Evolutionary conservation across 768 basidiomycete genomes (phyloP).

Genomic region (Strobilomyces confusus): DNA sequence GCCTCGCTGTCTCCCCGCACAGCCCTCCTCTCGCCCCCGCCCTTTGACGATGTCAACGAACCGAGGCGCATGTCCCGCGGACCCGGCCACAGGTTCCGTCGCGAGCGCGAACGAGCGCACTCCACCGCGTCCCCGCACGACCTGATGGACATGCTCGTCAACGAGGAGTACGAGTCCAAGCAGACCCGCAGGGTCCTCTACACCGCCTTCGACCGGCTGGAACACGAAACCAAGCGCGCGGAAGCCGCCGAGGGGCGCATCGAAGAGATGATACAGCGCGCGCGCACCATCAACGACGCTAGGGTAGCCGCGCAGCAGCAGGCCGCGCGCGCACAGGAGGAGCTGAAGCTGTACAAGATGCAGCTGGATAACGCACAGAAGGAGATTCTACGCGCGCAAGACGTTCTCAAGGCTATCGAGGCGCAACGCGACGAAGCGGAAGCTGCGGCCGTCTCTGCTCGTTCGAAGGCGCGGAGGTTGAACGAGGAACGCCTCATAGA

Average conservation of each 20-base stretch:
- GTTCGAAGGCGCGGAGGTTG: slow-evolving; percentile 43
- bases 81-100: slow-evolving; percentile 31
- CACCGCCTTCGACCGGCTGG: slow-evolving; percentile 36
- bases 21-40: slow-evolving; percentile 23
- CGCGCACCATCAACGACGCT: slow-evolving; percentile 31
- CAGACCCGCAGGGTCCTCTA: slow-evolving; percentile 37
- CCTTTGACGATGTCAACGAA: slow-evolving; percentile 12
- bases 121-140: slow-evolving; percentile 28
- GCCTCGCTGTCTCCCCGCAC: slow-evolving; percentile 29
- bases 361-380: slow-evolving; percentile 57
- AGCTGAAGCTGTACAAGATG: slow-evolving; percentile 52
- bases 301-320: slow-evolving; percentile 29
- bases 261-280: slow-evolving; percentile 27
- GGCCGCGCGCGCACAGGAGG: slow-evolving; percentile 37
- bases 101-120: slow-evolving; percentile 33
- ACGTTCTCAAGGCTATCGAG: slow-evolving; percentile 46
- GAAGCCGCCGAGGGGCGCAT: slow-evolving; percentile 33
- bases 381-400: slow-evolving; percentile 55
- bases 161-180: slow-evolving; percentile 39
- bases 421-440: slow-evolving; percentile 48
- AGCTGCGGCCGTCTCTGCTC: slow-evolving; percentile 40
- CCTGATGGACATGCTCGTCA: slow-evolving; percentile 34
- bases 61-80: slow-evolving; percentile 21
- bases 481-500: slow-evolving; percentile 46
- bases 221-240: slow-evolving; percentile 35